Evolutionary conservation across 2,329 filamentous ascomycete species (phyloP).

Genomic region (Cryphonectria carpinicola): DNA sequence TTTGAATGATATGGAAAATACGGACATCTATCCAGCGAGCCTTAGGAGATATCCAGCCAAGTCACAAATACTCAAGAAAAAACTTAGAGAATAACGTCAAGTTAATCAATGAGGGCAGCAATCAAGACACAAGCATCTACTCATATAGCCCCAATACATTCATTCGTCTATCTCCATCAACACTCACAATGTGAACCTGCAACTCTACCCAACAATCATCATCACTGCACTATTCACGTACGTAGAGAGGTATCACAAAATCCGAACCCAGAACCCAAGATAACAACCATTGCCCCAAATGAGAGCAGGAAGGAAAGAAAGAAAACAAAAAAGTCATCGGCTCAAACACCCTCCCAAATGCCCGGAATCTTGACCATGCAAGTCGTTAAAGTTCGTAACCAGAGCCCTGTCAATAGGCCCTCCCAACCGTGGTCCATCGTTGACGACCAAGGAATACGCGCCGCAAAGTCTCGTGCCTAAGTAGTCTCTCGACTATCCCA

Average conservation of each 20-base stretch:
- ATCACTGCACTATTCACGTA: not conserved
- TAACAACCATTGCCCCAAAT: not conserved
- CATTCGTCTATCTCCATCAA: not conserved
- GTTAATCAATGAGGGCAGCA: not conserved
- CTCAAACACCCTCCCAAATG: not conserved
- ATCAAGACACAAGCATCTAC: not conserved
- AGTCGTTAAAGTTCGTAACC: constrained; percentile 3
- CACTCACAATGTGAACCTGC: not conserved
- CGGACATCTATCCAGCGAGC: not conserved
- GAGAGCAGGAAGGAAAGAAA: not conserved
- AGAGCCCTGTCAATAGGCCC: not conserved
- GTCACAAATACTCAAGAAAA: not conserved
- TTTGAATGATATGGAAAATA: not conserved
- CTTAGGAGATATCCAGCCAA: not conserved
- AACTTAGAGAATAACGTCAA: too few relatives aligned
- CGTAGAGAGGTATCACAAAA: not conserved
- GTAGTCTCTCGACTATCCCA: not conserved
- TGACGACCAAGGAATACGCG: not conserved
- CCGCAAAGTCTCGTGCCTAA: not conserved
- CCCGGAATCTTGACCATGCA: not conserved
- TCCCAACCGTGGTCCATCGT: not conserved
- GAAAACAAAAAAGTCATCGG: not conserved
- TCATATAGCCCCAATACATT: not conserved
- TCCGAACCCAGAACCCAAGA: not conserved
- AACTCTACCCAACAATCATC: not conserved